These are phyloP conservation scores for Didymella arachidicola DNA, from an alignment of 2,329 filamentous ascomycete genomes.

Conservation along the genomic window DNA sequence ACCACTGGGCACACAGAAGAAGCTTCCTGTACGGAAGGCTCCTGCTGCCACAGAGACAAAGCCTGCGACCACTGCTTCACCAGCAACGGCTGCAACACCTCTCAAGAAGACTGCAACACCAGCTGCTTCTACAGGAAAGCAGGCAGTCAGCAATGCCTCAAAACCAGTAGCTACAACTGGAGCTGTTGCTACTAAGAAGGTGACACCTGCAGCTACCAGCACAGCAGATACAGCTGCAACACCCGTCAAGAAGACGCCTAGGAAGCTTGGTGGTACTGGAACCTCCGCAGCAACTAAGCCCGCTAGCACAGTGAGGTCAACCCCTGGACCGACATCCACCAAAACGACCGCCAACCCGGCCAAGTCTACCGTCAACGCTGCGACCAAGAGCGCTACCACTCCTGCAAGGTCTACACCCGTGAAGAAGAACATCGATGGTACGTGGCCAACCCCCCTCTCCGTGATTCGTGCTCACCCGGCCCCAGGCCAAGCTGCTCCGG, in stretches of 20 bases:
- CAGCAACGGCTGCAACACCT: slow-evolving; percentile 37
- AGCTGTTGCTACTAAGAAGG: slow-evolving; percentile 10
- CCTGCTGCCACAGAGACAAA: slow-evolving; percentile 21
- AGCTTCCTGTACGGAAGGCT: slow-evolving; percentile 16
- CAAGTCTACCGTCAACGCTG: slow-evolving; percentile 7
- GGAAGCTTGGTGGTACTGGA: slow-evolving; percentile 12
- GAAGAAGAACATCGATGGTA: slow-evolving; percentile 34
- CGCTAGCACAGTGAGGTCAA: slow-evolving; percentile 16
- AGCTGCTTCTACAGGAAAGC: slow-evolving; percentile 25
- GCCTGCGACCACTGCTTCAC: slow-evolving; percentile 19
- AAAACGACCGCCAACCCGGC: slow-evolving; percentile 21
- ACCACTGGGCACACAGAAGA: slow-evolving; percentile 36
- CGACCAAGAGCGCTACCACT: slow-evolving; percentile 16
- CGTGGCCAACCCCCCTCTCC: slow-evolving; percentile 39
- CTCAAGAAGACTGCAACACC: slow-evolving; percentile 30
- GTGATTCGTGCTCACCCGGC: slow-evolving; percentile 38
- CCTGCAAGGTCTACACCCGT: slow-evolving; percentile 31
- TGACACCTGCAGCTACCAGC: slow-evolving; percentile 1
- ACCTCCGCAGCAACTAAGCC: slow-evolving; percentile 23
- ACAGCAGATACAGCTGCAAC: slow-evolving; percentile 2
- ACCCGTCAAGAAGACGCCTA: slow-evolving; percentile 9
- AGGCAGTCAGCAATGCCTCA: slow-evolving; percentile 23
- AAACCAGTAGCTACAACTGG: slow-evolving; percentile 24
- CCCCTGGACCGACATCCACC: slow-evolving; percentile 19
- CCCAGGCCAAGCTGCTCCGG: slow-evolving; percentile 30